These are phyloP conservation scores for Decorospora gaudefroyi DNA, from an alignment of 2,329 filamentous ascomycete species.

Conservation along the genomic window DNA sequence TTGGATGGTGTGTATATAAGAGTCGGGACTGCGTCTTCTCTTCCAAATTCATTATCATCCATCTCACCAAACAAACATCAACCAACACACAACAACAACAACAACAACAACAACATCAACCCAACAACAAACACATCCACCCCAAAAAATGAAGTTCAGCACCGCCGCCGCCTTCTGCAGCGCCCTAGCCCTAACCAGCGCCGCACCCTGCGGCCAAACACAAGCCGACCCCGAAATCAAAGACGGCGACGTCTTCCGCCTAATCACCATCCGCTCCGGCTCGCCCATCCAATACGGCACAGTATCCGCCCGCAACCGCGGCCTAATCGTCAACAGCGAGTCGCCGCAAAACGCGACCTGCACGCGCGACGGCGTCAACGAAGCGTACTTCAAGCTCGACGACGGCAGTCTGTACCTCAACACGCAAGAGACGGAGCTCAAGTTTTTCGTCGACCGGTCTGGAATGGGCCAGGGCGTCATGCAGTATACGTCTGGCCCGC, in stretches of 20 bases:
- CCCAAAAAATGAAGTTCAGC: too few relatives aligned
- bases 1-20: too few relatives aligned
- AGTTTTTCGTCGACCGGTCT: constrained; percentile 60
- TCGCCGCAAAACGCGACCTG: constrained; percentile 57
- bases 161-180: too few relatives aligned
- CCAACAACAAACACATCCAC: too few relatives aligned
- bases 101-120: too few relatives aligned
- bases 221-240: constrained; percentile 29
- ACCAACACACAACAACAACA: too few relatives aligned
- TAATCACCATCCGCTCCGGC: constrained; percentile 58
- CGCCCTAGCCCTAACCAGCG: too few relatives aligned
- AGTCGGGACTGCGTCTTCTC: too few relatives aligned
- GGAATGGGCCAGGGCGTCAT: constrained; percentile 63
- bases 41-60: too few relatives aligned
- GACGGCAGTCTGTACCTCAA: constrained; percentile 55
- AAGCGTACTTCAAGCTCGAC: constrained; percentile 58
- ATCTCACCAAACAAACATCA: too few relatives aligned
- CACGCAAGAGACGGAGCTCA: constrained; percentile 53
- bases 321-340: constrained; percentile 53
- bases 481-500: constrained; percentile 56
- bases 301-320: constrained; percentile 53
- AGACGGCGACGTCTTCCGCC: constrained; percentile 51
- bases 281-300: constrained; percentile 55
- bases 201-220: too few relatives aligned
- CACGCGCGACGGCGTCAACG: constrained; percentile 38